Base-by-base conservation (phyloP, 371 early-diverging fungal genomes). In the Apophysomyces sp. region DNA sequence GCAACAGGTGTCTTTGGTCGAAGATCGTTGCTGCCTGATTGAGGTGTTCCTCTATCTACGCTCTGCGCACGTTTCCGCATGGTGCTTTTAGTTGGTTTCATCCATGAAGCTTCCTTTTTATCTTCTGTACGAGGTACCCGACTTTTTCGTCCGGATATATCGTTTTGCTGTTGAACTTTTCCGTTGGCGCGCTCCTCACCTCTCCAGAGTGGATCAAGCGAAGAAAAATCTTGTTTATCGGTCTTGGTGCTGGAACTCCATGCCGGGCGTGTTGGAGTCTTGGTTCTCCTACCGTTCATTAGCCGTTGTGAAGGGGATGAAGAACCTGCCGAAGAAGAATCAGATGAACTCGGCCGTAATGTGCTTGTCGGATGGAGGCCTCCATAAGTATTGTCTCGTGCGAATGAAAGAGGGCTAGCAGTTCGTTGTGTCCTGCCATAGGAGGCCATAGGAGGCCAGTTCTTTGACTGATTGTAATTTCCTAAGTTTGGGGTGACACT, bases 1-100 rank as follows among this genome's bases (percentile, higher is more conserved):
- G 61, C 16, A 29, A 49, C 24, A 37, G 44, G 29, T 11, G 49
- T 44, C 8, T 44, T 44, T 7, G 49, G 49, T 5, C 49, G 49
- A 4, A 44, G 11, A 24, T 44, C 49, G 18, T 16, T 21, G 8
- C 9, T 44, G 8, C 21, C 49, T 6, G 49, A 44, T 52, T 6
- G 58, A 13, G 54, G 26, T 27, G 54, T 27, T 52, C 61, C 52
- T 52, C 44, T 32, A 9, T 68, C 62, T 18, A 57, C 58, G 60
- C 52, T 66, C 61, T 58, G 39, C 15, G 60, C 59, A 26, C 57
- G 67, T 51, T 63, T 66, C 2, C 73, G 73, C 53, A 67, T 36
- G 7, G 67, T 68, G 16, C 73, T 73, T 34, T 73, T 73, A 18
- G 73, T 73, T 8, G 69, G 73, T 27, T 65, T 61, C 69, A 73